A percentile compares a stretch with the other conserved stretches of the same genome.
phyloP scores from a whole-genome alignment of 768 basidiomycete species.

The Omphalotus guepiniiformis region DNA sequence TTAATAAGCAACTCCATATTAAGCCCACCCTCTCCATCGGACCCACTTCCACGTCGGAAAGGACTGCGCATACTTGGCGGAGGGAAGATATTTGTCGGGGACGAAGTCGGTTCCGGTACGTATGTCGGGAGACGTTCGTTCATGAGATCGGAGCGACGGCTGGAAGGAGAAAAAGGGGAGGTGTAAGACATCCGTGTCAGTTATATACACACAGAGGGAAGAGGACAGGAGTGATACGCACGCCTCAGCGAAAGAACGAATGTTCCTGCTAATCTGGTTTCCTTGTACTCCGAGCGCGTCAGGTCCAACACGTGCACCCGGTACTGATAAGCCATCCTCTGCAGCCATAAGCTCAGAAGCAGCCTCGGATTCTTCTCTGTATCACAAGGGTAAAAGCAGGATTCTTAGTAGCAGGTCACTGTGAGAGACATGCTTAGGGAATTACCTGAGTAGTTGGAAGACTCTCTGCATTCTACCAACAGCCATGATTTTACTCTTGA shows the following conservation, averaged over 20 bases:
- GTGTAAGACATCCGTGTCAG: too few relatives aligned
- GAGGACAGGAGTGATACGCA: conserved; percentile 31
- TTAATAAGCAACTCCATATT: conserved; percentile 67
- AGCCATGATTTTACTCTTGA: conserved; percentile 92
- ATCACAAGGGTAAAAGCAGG: neutral
- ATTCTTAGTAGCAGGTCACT: neutral
- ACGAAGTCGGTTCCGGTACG: conserved; percentile 21
- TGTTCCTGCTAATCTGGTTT: conserved; percentile 52
- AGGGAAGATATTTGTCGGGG: conserved; percentile 42
- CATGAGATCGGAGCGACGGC: conserved; percentile 65
- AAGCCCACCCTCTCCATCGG: conserved; percentile 37
- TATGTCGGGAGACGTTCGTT: conserved; percentile 74
- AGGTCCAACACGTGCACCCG: conserved; percentile 29
- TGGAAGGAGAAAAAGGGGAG: conserved; percentile 19
- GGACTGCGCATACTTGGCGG: conserved; percentile 58
- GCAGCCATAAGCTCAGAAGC: conserved; percentile 58
- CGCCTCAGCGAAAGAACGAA: conserved; percentile 76
- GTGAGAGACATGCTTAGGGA: conserved; percentile 8
- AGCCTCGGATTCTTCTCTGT: conserved; percentile 76
- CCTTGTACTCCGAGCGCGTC: conserved; percentile 64
- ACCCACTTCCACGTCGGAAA: conserved; percentile 24
- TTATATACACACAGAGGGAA: conserved; percentile 3
- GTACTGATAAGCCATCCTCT: conserved; percentile 19
- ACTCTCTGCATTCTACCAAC: conserved; percentile 90
- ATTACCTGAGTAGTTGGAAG: conserved; percentile 84